These are phyloP conservation scores for Paraurostyla sp. DNA, from an alignment of 73 alveolate species.

Conservation along the genomic window DNA sequence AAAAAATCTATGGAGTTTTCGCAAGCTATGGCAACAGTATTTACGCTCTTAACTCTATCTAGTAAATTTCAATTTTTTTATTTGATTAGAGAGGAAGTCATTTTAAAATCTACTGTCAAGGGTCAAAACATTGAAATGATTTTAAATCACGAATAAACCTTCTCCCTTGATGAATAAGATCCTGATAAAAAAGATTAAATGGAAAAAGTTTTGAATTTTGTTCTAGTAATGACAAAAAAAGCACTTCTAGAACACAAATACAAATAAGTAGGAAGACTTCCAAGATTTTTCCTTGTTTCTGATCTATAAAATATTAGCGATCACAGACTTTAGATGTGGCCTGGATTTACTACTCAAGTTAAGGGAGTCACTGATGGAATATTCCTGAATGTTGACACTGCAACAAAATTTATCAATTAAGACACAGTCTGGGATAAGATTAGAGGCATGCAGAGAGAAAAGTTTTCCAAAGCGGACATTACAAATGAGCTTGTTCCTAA, in stretches of 20 bases:
- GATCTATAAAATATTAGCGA: not conserved
- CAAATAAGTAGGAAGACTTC: slow-evolving; percentile 26
- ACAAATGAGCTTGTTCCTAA: not conserved
- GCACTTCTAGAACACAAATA: not conserved
- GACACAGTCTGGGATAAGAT: not conserved
- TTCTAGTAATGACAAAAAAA: not conserved
- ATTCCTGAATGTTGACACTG: slow-evolving; percentile 35
- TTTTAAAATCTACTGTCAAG: not conserved
- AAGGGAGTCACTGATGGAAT: not conserved
- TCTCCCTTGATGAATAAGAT: not conserved
- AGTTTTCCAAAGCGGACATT: not conserved
- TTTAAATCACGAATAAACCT: not conserved
- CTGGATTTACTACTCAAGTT: not conserved
- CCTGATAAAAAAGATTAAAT: not conserved
- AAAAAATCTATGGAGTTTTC: not conserved
- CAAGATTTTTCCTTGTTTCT: slow-evolving; percentile 7
- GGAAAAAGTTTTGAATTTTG: not conserved
- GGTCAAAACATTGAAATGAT: not conserved
- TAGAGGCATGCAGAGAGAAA: not conserved
- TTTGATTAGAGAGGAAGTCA: too few relatives aligned
- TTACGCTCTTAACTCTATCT: too few relatives aligned
- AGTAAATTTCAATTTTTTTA: too few relatives aligned
- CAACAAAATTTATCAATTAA: not conserved
- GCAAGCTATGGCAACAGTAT: not conserved
- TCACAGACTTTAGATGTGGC: not conserved